phyloP scores from a whole-genome alignment of 306 rosid genomes.

The Luffa acutangula region DNA sequence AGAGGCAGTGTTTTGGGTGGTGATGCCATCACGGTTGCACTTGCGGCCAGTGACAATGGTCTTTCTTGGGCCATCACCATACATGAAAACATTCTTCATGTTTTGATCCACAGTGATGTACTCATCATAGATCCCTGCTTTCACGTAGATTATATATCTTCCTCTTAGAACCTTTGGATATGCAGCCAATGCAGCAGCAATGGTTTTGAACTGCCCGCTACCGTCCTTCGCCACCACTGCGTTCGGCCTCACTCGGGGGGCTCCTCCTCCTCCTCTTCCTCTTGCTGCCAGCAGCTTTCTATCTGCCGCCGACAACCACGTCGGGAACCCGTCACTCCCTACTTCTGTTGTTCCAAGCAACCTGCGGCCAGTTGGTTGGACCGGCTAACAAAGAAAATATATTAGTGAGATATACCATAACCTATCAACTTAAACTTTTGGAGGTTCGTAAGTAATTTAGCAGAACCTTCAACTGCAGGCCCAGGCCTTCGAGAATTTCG shows the following conservation, averaged over 20 bases:
- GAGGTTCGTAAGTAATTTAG: background rate
- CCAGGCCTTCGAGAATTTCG: conserved; percentile 15
- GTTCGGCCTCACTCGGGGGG: conserved; percentile 1
- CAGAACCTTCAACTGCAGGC: conserved; percentile 20
- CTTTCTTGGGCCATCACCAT: conserved; percentile 53
- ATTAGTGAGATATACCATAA: background rate
- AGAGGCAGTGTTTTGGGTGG: conserved; percentile 41
- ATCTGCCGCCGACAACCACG: conserved; percentile 41
- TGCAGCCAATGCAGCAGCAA: conserved; percentile 32
- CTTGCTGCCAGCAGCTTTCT: conserved; percentile 32
- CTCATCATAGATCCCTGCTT: conserved; percentile 55
- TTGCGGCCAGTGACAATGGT: conserved; percentile 50
- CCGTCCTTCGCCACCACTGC: conserved; percentile 73
- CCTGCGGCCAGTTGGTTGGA: conserved; percentile 33
- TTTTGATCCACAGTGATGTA: conserved; percentile 20
- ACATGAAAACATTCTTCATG: conserved; percentile 28
- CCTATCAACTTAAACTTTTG: background rate
- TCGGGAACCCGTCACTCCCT: conserved; percentile 27
- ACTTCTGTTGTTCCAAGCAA: conserved; percentile 26
- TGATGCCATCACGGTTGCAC: conserved; percentile 12
- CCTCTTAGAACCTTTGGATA: conserved; percentile 30
- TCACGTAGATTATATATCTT: conserved; percentile 46
- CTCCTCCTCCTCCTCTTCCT: background rate
- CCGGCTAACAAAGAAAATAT: background rate
- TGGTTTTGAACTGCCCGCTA: conserved; percentile 36